Evolutionary conservation across 2,329 filamentous ascomycete species (phyloP), one percentile per base, ranked within the genome.

Genomic region (Sporothrix luriei): DNA sequence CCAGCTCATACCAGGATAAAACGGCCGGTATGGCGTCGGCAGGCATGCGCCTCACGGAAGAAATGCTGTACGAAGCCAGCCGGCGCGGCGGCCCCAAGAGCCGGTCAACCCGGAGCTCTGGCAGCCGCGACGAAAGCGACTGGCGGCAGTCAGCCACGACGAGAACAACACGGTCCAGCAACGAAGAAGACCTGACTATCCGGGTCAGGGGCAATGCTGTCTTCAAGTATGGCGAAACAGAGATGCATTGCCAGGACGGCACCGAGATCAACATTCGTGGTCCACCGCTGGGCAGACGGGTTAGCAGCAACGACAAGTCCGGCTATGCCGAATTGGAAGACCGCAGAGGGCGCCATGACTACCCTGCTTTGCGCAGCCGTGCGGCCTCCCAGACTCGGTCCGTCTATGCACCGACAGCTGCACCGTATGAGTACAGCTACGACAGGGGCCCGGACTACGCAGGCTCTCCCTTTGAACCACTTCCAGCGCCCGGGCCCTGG

Each of bases 121-220:
- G 78, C 26, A 89, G 87, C 75, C 86, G 82, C 55, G 88, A 89
- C 74, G 87, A 89, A 70, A 89, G 87, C 77, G 87, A 89, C 69
- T 88, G 84, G 77, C 84, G 83, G 73, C 84, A 85, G 72, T 89
- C 87, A 68, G 85, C 85, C 38, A 87, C 87, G 0, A 89, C 87
- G 14, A 83, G 85, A 52, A 86, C 87, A 11, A 90, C 87, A 4
- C 80, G 84, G 46, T 86, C 84, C 19, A 84, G 82, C 70, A 82
- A 83, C 66, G 83, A 86, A 68, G 86, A 89, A 49, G 86, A 88
- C 71, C 80, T 88, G 69, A 89, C 86, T 19, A 88, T 90, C 76
- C 86, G 86, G 73, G 81, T 90, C 61, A 84, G 82, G 29, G 85
- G 85, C 14, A 81, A 80, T 43, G 83, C 85, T n/a, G 80, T 84